These are phyloP conservation scores for Tetragonia tetragonoides DNA, from an alignment of 148 eudicot genomes.

Conservation along the genomic window DNA sequence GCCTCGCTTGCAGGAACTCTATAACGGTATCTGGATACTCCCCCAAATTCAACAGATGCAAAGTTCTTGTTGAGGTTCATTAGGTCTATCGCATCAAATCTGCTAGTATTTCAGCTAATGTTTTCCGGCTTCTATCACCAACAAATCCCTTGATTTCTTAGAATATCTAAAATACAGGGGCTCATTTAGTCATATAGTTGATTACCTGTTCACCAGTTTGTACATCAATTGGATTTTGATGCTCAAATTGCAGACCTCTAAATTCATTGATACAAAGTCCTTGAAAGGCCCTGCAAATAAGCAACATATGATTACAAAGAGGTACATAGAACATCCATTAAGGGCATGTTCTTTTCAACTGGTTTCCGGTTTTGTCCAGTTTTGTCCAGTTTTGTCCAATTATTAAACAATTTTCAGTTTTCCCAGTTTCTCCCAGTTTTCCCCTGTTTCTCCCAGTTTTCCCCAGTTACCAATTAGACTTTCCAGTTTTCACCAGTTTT, in stretches of 20 bases:
- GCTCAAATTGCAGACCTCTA: constrained; percentile 82
- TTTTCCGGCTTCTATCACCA: not conserved
- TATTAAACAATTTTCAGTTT: too few relatives aligned
- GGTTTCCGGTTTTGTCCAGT: too few relatives aligned
- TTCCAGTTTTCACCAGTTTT: too few relatives aligned
- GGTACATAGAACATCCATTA: not conserved
- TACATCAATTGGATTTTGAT: constrained; percentile 71
- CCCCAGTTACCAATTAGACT: too few relatives aligned
- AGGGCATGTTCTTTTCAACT: too few relatives aligned
- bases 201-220: constrained; percentile 93
- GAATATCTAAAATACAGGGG: not conserved
- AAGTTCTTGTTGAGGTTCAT: too few relatives aligned
- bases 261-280: constrained; percentile 99
- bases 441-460: too few relatives aligned
- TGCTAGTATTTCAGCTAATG: not conserved
- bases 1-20: too few relatives aligned
- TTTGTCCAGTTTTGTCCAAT: too few relatives aligned
- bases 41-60: too few relatives aligned
- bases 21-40: too few relatives aligned
- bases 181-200: not conserved
- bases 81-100: not conserved
- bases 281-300: constrained; percentile 82
- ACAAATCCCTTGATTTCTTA: constrained; percentile 2
- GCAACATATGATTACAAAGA: not conserved
- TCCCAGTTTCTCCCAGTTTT: too few relatives aligned